These are phyloP conservation scores for Ustilago lituana DNA, from an alignment of 1,284 basidiomycete genomes.

Conservation along the genomic window DNA sequence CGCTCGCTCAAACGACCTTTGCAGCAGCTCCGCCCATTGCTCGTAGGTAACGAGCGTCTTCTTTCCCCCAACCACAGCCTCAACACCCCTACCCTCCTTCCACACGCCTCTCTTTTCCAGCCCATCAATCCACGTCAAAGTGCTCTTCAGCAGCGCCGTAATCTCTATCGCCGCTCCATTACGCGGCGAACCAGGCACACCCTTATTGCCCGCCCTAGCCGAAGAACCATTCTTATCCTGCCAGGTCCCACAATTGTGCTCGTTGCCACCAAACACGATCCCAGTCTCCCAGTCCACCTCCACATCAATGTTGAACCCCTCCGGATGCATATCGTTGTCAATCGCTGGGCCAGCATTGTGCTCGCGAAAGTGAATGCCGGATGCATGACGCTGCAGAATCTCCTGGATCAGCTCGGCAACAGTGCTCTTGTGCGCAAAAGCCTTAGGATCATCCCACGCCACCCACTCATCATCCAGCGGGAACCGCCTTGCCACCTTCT, in stretches of 20 bases:
- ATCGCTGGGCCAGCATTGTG: conserved; percentile 94
- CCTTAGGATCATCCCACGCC: conserved; percentile 83
- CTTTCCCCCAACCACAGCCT: conserved; percentile 77
- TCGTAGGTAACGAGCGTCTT: conserved; percentile 82
- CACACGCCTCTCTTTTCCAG: conserved; percentile 78
- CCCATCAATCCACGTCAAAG: conserved; percentile 83
- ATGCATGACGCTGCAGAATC: conserved; percentile 90
- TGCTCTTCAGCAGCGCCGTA: conserved; percentile 89
- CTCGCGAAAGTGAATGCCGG: conserved; percentile 92
- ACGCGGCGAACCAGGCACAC: conserved; percentile 89
- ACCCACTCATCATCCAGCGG: conserved; percentile 94
- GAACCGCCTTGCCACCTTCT: conserved; percentile 87
- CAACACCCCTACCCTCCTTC: conserved; percentile 80
- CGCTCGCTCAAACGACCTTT: conserved; percentile 84
- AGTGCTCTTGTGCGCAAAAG: conserved; percentile 70
- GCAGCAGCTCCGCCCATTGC: conserved; percentile 87
- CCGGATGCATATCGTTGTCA: conserved; percentile 92
- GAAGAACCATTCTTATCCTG: conserved; percentile 65
- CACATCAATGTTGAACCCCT: conserved; percentile 93
- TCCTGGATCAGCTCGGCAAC: conserved; percentile 95
- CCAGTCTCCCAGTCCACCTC: conserved; percentile 94
- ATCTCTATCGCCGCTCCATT: conserved; percentile 97
- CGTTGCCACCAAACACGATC: conserved; percentile 85
- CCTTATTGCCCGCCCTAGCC: conserved; percentile 85
- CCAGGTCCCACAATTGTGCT: conserved; percentile 63